These are phyloP conservation scores for Phoma sp. DNA, from an alignment of 2,329 filamentous ascomycete genomes.

Conservation along the genomic window DNA sequence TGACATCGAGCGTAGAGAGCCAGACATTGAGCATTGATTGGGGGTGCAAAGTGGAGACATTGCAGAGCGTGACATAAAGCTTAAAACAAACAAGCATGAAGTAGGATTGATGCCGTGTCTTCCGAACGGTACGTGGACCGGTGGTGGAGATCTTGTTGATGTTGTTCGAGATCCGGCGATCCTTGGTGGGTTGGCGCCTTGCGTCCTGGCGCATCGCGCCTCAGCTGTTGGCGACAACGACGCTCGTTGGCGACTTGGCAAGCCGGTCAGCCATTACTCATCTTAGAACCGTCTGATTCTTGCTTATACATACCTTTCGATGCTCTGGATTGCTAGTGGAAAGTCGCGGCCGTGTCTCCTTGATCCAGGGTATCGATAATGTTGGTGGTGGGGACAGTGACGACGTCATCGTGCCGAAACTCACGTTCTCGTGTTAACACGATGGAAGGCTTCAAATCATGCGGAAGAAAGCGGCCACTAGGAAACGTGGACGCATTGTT, in stretches of 20 bases:
- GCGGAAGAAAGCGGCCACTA: slow-evolving; percentile 9
- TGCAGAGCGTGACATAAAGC: background rate
- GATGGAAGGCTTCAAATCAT: background rate
- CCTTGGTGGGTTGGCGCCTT: background rate
- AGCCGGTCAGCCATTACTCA: background rate
- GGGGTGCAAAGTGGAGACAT: background rate
- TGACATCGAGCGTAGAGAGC: background rate
- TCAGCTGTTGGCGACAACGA: background rate
- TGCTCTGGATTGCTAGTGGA: background rate
- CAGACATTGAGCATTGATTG: too few relatives aligned
- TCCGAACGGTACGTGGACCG: background rate
- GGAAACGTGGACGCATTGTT: background rate
- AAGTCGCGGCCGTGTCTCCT: too few relatives aligned
- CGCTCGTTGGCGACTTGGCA: background rate
- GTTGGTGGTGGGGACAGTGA: slow-evolving; percentile 8
- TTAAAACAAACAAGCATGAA: background rate
- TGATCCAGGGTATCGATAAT: background rate
- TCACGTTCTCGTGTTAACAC: background rate
- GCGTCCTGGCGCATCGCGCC: background rate
- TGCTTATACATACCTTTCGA: background rate
- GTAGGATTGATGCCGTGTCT: background rate
- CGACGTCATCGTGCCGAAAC: slow-evolving; percentile 17
- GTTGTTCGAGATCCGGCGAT: background rate
- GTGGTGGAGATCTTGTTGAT: background rate
- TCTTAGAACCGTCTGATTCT: background rate